Evolutionary conservation across 371 early-diverging fungal genomes (phyloP), one percentile per base, ranked within the genome.

Genomic region (Lichtheimia hyalospora): DNA sequence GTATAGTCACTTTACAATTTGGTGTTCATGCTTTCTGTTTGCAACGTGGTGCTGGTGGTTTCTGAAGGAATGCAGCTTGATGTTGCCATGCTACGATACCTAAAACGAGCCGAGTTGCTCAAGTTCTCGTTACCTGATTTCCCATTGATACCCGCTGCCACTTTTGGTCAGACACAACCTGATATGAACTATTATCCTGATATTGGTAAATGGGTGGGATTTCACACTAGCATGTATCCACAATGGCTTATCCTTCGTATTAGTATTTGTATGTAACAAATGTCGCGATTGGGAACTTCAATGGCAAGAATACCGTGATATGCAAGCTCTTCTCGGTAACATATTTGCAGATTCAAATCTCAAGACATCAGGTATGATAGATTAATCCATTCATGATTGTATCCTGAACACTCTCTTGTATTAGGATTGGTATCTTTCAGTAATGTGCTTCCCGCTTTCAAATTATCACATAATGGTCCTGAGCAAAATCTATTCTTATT

Each of bases 1-100:
- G 5, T 56, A 16, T 58, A 82, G 71, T 64, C 74, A 12, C 64
- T 86, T 14, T 82, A 83, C 34, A 53, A 77, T 50, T 59, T 82
- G 3, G 69, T 87, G 13, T 88, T 88, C 51, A 54, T 89, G 65
- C 61, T 85, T 13, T 84, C 87, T 6, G 77, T 89, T 3, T 90
- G 90, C 54, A 88, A 91, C 54, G 84, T 89, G 18, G 67, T 91
- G 4, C 28, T 91, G 13, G 73, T 88, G 2, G 84, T 88, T 20
- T 72, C 73, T 10, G 86, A 85, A 57, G 82, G 79, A 10, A 61
- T 74, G 7, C 82, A 86, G 34, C 48, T 70, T 5, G 79, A 79
- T 54, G 68, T 66, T 6, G 73, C 76, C 21, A 52, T 82, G 50
- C 62, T 82, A 25, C 64, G 68, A 24, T 71, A 79, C 54, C 21